Base-by-base conservation (phyloP, 129 eudicot species). In the Tagetes erecta region DNA sequence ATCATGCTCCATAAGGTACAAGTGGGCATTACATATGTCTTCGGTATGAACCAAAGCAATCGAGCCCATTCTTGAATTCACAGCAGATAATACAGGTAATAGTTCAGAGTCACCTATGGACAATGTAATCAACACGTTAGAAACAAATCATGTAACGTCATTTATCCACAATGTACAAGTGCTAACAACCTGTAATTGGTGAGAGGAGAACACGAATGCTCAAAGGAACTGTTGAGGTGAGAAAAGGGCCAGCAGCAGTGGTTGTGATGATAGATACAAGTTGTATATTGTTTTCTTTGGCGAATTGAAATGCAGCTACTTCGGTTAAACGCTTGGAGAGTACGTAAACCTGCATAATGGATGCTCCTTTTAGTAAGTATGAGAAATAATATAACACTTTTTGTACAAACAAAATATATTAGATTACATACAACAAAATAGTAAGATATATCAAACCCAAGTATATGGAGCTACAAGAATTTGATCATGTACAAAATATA, bases 1-100 rank as follows among this genome's bases (percentile, higher is more conserved):
- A 42, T 76, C 68, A 66, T 88, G 86, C 82, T 90, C 96, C 98
- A 93, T 93, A 14, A 93, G 89, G 72, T 87, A 93, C 71, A 88
- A 73, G 82, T 93, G 98, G 40, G 98, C 98, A 70, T 71, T 81
- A 82, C 98, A 86, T 79, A 90, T 80, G 70, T 93, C 97, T 80
- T 90, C 84, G 2, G 90, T 90, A 81, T 93, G 98, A 83, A 90
- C 92, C 81, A 93, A 79, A 74, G 88, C 91, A 70, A 93, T 81
- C 11, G 98, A 93, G 37, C 98, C 98, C 97, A 93, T 90, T 88
- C 98, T 86, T 41, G 92, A 71, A 73, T 83, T 86, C 47, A 93
- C 98, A 46, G 97, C 70, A 39, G 85, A 71, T 52, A 93, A 57
- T 56, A 93, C 72, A 7, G 83, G 77, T 31, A 80, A 78, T 7